Evolutionary conservation across 257 asterid genomes (phyloP), one percentile per base, ranked within the genome.

Genomic region (Solanum phureja): DNA sequence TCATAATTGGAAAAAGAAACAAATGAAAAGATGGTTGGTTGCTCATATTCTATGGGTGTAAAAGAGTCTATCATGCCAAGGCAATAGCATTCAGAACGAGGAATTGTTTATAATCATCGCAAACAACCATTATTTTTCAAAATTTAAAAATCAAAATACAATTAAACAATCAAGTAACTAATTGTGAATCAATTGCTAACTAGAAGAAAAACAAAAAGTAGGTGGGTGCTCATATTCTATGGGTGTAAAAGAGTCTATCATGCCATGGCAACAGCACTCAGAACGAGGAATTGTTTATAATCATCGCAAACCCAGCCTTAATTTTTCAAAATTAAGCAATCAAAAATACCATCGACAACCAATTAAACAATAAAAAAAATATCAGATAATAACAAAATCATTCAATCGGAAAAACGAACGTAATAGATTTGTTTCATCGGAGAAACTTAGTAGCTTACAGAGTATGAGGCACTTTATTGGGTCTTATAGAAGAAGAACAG

Each of bases 21-120:
- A 6, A 6, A 29, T 12, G 16, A 13, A 46, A 46, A 49, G 3
- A 1, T 14, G 4, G 2, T 42, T 46, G 91, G 91, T 68, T 81
- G 95, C 98, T 94, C 98, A 93, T 93, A 94, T 94, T 94, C 96
- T 93, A 93, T 93, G 96, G 96, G 95, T 93, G 98, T 92, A 83
- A 76, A 89, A 62, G 90, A n/a, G 98, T 94, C 98, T 93, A 72
- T 93, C 98, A 92, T 85, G 95, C 96, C 87, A 91, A 83, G 88
- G 90, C 85, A 87, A 87, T 90, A 85, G 95, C 93, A 66, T 88
- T 94, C 95, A 94, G 95, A 33, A 92, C 93, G 96, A 92, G 94
- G 96, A 94, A 94, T 94, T 93, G 23, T 49, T 84, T 94, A 94
- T 89, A 94, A 94, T 94, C 98, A 94, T 79, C 89, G 93, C 96